phyloP scores from a whole-genome alignment of 306 rosid genomes.

The Vigna reflexopilosa region DNA sequence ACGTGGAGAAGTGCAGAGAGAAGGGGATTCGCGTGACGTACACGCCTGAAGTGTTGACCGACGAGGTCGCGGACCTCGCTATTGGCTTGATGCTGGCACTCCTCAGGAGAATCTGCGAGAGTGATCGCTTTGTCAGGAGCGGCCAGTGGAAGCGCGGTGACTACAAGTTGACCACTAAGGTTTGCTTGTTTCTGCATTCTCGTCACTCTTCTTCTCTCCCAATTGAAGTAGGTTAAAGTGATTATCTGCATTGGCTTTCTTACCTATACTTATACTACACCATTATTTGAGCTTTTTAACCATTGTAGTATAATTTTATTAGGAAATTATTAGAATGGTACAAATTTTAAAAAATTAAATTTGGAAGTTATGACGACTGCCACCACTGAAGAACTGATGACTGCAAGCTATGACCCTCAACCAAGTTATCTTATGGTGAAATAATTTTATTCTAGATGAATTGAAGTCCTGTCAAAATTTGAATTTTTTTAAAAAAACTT shows the following conservation, averaged over 20 bases:
- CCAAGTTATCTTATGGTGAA: no score
- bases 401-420: no score
- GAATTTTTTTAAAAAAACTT: no score
- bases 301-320: no score
- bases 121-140: slow-evolving; percentile 71
- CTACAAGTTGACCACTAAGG: slow-evolving; percentile 78
- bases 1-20: slow-evolving; percentile 59
- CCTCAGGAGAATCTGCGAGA: slow-evolving; percentile 62
- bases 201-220: neutral
- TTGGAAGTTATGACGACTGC: no score
- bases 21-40: slow-evolving; percentile 77
- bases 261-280: neutral
- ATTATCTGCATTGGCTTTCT: neutral
- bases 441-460: no score
- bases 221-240: no score
- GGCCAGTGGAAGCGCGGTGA: slow-evolving; percentile 79
- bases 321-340: no score
- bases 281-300: no score
- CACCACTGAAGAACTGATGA: no score
- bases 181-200: neutral
- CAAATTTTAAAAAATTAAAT: no score
- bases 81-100: slow-evolving; percentile 66
- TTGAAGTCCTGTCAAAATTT: no score
- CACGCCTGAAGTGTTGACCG: slow-evolving; percentile 91
- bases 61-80: slow-evolving; percentile 79